These are phyloP conservation scores for Nematodospora anomalae DNA, from an alignment of 1,139 yeast species.

Conservation along the genomic window DNA sequence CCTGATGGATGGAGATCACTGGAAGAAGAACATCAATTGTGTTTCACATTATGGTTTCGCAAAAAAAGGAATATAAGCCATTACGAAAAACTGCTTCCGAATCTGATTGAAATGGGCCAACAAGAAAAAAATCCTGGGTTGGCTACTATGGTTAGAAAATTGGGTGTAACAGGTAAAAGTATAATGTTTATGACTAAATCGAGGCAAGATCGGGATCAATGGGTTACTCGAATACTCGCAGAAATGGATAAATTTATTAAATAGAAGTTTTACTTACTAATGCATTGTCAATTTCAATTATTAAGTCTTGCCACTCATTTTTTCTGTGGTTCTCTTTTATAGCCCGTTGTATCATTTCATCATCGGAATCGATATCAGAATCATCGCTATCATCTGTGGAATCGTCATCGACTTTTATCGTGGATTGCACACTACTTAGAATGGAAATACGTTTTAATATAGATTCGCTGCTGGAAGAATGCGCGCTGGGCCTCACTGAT, in stretches of 20 bases:
- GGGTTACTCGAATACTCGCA: slow-evolving; percentile 67
- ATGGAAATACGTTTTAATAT: background rate
- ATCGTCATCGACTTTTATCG: background rate
- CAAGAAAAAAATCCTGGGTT: slow-evolving; percentile 40
- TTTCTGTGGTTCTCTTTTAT: slow-evolving; percentile 1
- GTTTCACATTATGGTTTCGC: slow-evolving; percentile 87
- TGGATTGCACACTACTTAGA: background rate
- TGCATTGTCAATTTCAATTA: slow-evolving; percentile 10
- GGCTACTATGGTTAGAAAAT: slow-evolving; percentile 44
- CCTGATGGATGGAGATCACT: slow-evolving; percentile 82
- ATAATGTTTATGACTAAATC: slow-evolving; percentile 80
- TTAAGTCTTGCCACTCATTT: slow-evolving; percentile 9
- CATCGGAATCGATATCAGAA: slow-evolving; percentile 13
- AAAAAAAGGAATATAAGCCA: slow-evolving; percentile 47
- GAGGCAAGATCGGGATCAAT: slow-evolving; percentile 76
- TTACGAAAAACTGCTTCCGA: slow-evolving; percentile 5
- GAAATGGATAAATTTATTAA: slow-evolving; percentile 56
- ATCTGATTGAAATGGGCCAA: slow-evolving; percentile 2
- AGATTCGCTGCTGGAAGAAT: background rate
- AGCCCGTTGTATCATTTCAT: slow-evolving; percentile 11
- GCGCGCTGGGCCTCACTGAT: background rate
- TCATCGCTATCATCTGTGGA: slow-evolving; percentile 3
- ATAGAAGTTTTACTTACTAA: slow-evolving; percentile 5
- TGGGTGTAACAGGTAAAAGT: slow-evolving; percentile 69
- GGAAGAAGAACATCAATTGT: slow-evolving; percentile 70